Evolutionary conservation across 2,329 filamentous ascomycete genomes (phyloP).

Genomic region (Botrytis deweyae): DNA sequence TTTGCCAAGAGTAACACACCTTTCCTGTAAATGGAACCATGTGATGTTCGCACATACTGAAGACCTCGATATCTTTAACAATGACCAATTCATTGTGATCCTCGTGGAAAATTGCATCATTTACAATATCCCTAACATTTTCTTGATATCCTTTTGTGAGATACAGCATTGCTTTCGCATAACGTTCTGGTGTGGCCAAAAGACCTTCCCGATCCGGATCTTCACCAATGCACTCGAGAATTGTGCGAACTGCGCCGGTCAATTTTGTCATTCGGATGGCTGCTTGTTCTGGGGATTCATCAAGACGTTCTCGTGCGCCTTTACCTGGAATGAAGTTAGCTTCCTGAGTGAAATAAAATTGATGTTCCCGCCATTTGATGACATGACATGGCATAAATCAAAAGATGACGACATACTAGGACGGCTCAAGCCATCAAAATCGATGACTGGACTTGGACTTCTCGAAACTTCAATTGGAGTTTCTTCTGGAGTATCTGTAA

Average conservation of each 20-base stretch:
- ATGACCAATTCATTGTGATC: slow-evolving; percentile 97
- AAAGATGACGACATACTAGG: slow-evolving; percentile 47
- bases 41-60: slow-evolving; percentile 94
- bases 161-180: slow-evolving; percentile 92
- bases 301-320: slow-evolving; percentile 63
- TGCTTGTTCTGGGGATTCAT: slow-evolving; percentile 54
- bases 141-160: slow-evolving; percentile 97
- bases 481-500: slow-evolving; percentile 30
- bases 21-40: slow-evolving; percentile 95
- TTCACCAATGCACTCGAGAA: slow-evolving; percentile 68
- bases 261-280: slow-evolving; percentile 56
- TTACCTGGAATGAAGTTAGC: slow-evolving; percentile 44
- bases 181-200: slow-evolving; percentile 73
- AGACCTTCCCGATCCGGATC: slow-evolving; percentile 65
- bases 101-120: slow-evolving; percentile 92
- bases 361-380: not conserved
- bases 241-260: slow-evolving; percentile 61
- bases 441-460: slow-evolving; percentile 57
- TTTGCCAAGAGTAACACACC: slow-evolving; percentile 48
- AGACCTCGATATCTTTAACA: slow-evolving; percentile 95
- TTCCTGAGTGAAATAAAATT: not conserved
- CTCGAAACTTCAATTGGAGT: slow-evolving; percentile 38
- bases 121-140: slow-evolving; percentile 88
- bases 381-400: not conserved
- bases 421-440: slow-evolving; percentile 60